These are phyloP conservation scores for Colletotrichum sp. DNA, from an alignment of 2,329 filamentous ascomycete genomes.

Conservation along the genomic window DNA sequence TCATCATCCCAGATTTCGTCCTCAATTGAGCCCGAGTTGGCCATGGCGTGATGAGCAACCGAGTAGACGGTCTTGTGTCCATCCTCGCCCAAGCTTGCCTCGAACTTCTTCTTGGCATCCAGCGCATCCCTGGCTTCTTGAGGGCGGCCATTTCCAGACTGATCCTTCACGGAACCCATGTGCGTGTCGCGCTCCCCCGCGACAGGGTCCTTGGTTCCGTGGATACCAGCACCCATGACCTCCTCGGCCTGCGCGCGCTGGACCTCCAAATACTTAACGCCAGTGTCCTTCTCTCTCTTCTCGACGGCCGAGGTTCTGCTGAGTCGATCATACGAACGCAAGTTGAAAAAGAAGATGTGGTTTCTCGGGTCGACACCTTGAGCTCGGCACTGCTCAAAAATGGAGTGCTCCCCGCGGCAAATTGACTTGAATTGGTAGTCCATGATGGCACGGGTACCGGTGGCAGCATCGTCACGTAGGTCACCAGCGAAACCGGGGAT, in stretches of 20 bases:
- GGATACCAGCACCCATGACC: constrained; percentile 78
- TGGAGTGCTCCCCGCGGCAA: constrained; percentile 87
- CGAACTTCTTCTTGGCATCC: constrained; percentile 58
- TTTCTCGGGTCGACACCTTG: constrained; percentile 79
- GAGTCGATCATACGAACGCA: constrained; percentile 90
- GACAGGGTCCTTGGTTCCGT: constrained; percentile 55
- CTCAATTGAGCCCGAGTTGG: constrained; percentile 60
- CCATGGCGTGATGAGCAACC: constrained; percentile 84
- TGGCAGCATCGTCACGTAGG: constrained; percentile 80
- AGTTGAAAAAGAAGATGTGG: constrained; percentile 92
- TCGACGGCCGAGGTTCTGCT: constrained; percentile 79
- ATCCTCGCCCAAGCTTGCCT: constrained; percentile 47
- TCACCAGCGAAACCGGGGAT: constrained; percentile 96
- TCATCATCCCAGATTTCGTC: constrained; percentile 80
- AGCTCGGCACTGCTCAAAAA: constrained; percentile 77
- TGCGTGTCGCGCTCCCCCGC: constrained; percentile 53
- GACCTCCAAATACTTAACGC: constrained; percentile 83
- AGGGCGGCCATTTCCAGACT: constrained; percentile 28
- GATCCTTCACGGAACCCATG: constrained; percentile 47
- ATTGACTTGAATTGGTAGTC: constrained; percentile 99
- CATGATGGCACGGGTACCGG: constrained; percentile 93
- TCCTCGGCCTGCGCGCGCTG: constrained; percentile 89
- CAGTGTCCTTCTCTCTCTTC: constrained; percentile 80
- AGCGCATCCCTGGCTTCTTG: constrained; percentile 41
- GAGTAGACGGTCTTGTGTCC: constrained; percentile 42